phyloP scores from a whole-genome alignment of 2,329 filamentous ascomycete species.

The Teratosphaeria zuluensis region DNA sequence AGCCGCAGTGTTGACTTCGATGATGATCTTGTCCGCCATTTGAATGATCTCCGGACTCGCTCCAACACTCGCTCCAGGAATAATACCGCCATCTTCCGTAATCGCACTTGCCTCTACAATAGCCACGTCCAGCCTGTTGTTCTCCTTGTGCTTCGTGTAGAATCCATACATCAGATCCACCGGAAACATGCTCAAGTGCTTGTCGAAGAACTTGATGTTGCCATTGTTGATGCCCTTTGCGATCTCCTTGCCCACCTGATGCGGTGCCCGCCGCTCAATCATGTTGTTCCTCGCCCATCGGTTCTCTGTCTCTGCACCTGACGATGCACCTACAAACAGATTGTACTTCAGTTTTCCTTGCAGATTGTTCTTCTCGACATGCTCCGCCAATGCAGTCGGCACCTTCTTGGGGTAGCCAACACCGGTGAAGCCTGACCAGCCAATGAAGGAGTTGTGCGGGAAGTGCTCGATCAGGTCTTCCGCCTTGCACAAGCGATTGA shows the following conservation, averaged over 20 bases:
- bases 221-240: slow-evolving; percentile 84
- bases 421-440: slow-evolving; percentile 86
- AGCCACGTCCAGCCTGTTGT: slow-evolving; percentile 68
- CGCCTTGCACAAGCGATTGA: slow-evolving; percentile 69
- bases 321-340: slow-evolving; percentile 82
- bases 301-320: slow-evolving; percentile 82
- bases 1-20: slow-evolving; percentile 81
- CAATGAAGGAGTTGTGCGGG: slow-evolving; percentile 75
- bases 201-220: slow-evolving; percentile 85
- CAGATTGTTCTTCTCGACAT: slow-evolving; percentile 77
- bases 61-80: slow-evolving; percentile 76
- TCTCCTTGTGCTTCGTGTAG: slow-evolving; percentile 71
- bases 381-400: slow-evolving; percentile 72
- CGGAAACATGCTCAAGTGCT: slow-evolving; percentile 89
- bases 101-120: slow-evolving; percentile 77
- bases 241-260: slow-evolving; percentile 86
- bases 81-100: slow-evolving; percentile 78
- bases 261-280: slow-evolving; percentile 75
- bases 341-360: slow-evolving; percentile 79
- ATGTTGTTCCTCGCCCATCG: slow-evolving; percentile 83
- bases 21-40: slow-evolving; percentile 87
- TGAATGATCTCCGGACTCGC: slow-evolving; percentile 75
- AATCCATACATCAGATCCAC: slow-evolving; percentile 66
- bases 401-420: slow-evolving; percentile 60
- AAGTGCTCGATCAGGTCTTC: slow-evolving; percentile 74